Evolutionary conservation across 805 yeast species (phyloP), one percentile per base, ranked within the genome.

Genomic region (Kodamaea fukazawae): DNA sequence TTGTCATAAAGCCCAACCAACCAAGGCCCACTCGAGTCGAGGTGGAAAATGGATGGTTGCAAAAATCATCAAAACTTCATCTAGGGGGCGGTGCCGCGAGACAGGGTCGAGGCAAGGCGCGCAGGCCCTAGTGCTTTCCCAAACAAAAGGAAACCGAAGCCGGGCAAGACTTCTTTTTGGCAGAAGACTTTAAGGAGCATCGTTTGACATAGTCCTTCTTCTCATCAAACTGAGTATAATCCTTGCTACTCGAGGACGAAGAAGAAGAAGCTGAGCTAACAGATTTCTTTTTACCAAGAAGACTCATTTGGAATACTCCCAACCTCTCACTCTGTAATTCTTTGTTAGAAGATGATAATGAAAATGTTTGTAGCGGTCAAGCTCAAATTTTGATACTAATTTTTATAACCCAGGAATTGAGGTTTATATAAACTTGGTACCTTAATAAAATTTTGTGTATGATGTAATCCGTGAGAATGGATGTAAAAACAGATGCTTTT

Each of bases 231-330:
- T 64, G 61, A 32, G 58, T 38, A 27, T 41, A 41, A 23, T 36
- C 41, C 32, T 36, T 41, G 38, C 44, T 17, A 12, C 17, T 18
- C 8, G 39, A 30, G 7, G 39, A 10, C 11, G 39, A 17, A 11
- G 34, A 28, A 37, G 32, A 33, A 27, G 14, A 26, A 27, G 28
- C 38, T 22, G 26, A 30, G 14, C 37, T 31, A 25, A 22, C 34
- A 13, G 38, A 29, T 30, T 39, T 39, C 38, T 39, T 39, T 27
- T 29, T 39, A 22, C 38, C 18, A 33, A 39, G 42, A 25, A 39
- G 28, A 36, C 42, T 39, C 42, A 39, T 39, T 71, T 91, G 93
- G 23, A 20, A 59, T 98, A 91, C 74, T 91, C 98, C 73, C 34
- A 37, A 25, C 32, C 27, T 27, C 33, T n/a, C 29, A 27, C 29